These are phyloP conservation scores for Mediolabrus comicus DNA, from an alignment of 108 stramenopile genomes.

Conservation along the genomic window DNA sequence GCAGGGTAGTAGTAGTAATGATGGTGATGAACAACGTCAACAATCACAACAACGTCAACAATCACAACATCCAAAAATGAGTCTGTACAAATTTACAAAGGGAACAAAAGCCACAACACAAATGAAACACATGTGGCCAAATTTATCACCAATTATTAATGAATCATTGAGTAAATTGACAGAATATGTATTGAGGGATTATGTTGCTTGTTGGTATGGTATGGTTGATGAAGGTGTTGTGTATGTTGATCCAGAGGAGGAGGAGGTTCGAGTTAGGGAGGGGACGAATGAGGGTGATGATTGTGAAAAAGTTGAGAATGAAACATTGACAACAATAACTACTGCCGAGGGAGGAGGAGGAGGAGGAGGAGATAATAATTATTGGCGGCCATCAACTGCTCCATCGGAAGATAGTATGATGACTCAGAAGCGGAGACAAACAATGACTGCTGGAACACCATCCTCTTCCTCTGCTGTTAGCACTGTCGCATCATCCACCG, in stretches of 20 bases:
- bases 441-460: not conserved
- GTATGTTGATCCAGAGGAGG: conserved; percentile 21
- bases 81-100: conserved; percentile 33
- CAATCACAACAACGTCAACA: not conserved
- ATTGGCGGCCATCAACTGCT: not conserved
- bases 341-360: not conserved
- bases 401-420: not conserved
- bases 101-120: conserved; percentile 22
- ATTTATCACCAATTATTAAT: conserved; percentile 51
- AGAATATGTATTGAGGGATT: conserved; percentile 80
- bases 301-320: too few species aligned
- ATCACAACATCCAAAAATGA: not conserved
- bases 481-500: not conserved
- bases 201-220: conserved; percentile 62
- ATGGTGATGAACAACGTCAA: not conserved
- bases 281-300: too few species aligned
- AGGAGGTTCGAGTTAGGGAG: too few species aligned
- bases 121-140: conserved; percentile 72
- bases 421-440: not conserved
- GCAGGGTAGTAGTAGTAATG: not conserved
- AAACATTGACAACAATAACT: not conserved
- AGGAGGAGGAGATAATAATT: not conserved
- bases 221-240: conserved; percentile 43
- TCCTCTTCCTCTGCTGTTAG: not conserved
- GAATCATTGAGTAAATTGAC: conserved; percentile 65